A percentile compares a stretch with the other conserved stretches of the same genome.
These are phyloP conservation scores for Russula olivacea DNA, from an alignment of 768 basidiomycete genomes.

Conservation along the genomic window DNA sequence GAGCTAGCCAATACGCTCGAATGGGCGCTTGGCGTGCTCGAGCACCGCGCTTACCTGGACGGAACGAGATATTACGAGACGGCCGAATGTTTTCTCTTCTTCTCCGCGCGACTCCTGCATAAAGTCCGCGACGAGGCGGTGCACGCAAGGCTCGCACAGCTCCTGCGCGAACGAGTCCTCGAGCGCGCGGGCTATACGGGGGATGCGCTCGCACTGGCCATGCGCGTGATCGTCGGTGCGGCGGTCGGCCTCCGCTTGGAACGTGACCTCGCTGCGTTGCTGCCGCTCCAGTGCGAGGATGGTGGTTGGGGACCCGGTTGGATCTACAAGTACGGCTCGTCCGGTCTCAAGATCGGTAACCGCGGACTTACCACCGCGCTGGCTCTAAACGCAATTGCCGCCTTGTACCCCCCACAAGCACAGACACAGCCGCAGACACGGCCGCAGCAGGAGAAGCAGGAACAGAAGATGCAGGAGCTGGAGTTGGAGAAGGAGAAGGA, in stretches of 20 bases:
- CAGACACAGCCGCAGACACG: not conserved
- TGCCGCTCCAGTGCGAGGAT: slow-evolving; percentile 46
- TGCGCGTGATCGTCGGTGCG: slow-evolving; percentile 46
- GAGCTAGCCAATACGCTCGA: slow-evolving; percentile 41
- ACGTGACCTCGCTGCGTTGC: slow-evolving; percentile 41
- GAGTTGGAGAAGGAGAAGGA: not conserved
- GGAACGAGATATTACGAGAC: slow-evolving; percentile 52
- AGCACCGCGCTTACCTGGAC: slow-evolving; percentile 47
- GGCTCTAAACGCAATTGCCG: slow-evolving; percentile 45
- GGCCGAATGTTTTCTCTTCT: slow-evolving; percentile 49
- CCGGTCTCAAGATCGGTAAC: slow-evolving; percentile 47
- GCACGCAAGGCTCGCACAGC: slow-evolving; percentile 35
- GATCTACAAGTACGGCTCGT: slow-evolving; percentile 50
- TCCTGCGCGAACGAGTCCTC: slow-evolving; percentile 42
- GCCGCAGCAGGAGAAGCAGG: not conserved
- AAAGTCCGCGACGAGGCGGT: slow-evolving; percentile 32
- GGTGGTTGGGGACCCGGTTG: slow-evolving; percentile 52
- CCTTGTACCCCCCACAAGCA: slow-evolving; percentile 19
- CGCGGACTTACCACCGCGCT: slow-evolving; percentile 50
- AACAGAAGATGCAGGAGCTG: not conserved
- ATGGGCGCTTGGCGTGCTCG: slow-evolving; percentile 47
- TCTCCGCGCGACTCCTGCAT: slow-evolving; percentile 42
- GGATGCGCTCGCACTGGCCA: slow-evolving; percentile 50
- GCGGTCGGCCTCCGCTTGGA: slow-evolving; percentile 39
- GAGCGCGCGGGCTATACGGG: slow-evolving; percentile 47